Evolutionary conservation across 2,329 filamentous ascomycete species (phyloP).

Genomic region (Cladosporium sp.): DNA sequence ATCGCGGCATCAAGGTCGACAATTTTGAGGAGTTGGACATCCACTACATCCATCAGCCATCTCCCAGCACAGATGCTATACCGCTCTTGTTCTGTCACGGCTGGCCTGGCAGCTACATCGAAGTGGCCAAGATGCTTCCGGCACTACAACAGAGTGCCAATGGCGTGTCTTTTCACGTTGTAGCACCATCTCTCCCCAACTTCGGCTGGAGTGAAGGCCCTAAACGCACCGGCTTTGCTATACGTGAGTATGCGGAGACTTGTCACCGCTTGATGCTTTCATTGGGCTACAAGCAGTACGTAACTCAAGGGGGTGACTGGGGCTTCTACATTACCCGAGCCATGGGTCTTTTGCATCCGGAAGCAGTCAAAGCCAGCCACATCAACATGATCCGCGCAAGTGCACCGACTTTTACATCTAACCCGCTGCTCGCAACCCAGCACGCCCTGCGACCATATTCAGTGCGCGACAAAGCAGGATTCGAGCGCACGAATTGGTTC

Average conservation of each 20-base stretch:
- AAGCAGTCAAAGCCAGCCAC: conserved; percentile 60
- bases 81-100: conserved; percentile 69
- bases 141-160: conserved; percentile 42
- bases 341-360: conserved; percentile 61
- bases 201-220: conserved; percentile 56
- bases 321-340: conserved; percentile 65
- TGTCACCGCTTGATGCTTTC: conserved; percentile 69
- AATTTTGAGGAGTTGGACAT: conserved; percentile 57
- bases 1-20: conserved; percentile 53
- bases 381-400: conserved; percentile 59
- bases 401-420: conserved; percentile 51
- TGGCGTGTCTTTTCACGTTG: conserved; percentile 53
- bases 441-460: conserved; percentile 58
- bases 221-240: conserved; percentile 57
- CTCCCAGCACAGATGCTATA: conserved; percentile 54
- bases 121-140: conserved; percentile 62
- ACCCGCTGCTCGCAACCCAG: conserved; percentile 60
- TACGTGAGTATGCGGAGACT: conserved; percentile 63
- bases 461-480: conserved; percentile 52
- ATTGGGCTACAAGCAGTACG: conserved; percentile 64
- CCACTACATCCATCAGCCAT: conserved; percentile 65
- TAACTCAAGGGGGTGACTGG: conserved; percentile 66
- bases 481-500: conserved; percentile 61
- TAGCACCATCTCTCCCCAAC: conserved; percentile 57
- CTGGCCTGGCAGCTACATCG: conserved; percentile 68